Evolutionary conservation across 208 protist species (phyloP).

Genomic region (Phytomonas sp.): DNA sequence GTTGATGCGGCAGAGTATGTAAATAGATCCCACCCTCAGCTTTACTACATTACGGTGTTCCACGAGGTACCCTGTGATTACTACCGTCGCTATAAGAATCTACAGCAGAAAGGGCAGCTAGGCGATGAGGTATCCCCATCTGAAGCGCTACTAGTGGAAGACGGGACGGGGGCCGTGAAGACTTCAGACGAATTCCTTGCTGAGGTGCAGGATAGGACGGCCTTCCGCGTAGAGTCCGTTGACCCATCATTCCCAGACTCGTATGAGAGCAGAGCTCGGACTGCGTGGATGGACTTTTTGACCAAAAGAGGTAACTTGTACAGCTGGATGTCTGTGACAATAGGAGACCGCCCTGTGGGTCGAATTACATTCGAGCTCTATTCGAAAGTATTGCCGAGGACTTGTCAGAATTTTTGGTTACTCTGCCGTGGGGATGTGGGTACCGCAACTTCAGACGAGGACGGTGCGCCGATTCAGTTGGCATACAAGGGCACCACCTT

Average conservation of each 20-base stretch:
- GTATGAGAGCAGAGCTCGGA: constrained; percentile 41
- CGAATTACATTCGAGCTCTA: constrained; percentile 88
- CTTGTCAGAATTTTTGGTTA: constrained; percentile 89
- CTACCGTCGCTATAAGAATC: constrained; percentile 23
- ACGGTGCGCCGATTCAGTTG: constrained; percentile 26
- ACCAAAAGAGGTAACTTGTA: constrained; percentile 55
- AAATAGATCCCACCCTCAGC: constrained; percentile 35
- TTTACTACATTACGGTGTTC: constrained; percentile 38
- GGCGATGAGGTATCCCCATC: neutral
- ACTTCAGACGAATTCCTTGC: constrained; percentile 42
- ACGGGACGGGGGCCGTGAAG: constrained; percentile 16
- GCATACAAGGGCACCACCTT: constrained; percentile 90
- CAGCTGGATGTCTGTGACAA: constrained; percentile 69
- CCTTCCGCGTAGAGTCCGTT: constrained; percentile 37
- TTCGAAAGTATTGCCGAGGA: constrained; percentile 69
- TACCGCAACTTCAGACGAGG: constrained; percentile 10
- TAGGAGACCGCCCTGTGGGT: constrained; percentile 22
- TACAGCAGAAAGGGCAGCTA: neutral
- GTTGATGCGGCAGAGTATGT: constrained; percentile 66
- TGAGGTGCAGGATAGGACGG: constrained; percentile 24
- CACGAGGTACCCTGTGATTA: constrained; percentile 64
- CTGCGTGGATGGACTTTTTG: constrained; percentile 52
- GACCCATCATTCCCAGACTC: constrained; percentile 24
- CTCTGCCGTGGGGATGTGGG: constrained; percentile 73
- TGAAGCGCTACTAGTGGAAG: constrained; percentile 23